Percentiles rank a stretch among this genome's conserved stretches.
Conservation (phyloP, 1,139 yeast species). For the Candida sp. region DNA sequence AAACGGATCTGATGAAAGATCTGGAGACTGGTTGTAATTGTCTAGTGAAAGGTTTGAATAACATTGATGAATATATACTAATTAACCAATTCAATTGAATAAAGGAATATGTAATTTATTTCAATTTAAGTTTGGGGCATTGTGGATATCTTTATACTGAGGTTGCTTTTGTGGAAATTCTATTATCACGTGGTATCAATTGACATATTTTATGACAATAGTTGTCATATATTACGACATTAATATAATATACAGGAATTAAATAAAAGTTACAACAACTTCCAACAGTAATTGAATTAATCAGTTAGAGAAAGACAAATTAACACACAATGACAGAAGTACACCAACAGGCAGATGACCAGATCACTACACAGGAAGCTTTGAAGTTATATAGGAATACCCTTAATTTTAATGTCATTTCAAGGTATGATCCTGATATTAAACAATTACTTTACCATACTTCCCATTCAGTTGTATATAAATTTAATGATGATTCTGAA, state of each 20-base stretch:
- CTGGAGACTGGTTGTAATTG: conserved; percentile 2
- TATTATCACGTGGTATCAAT: background rate
- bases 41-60: background rate
- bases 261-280: no score
- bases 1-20: conserved; percentile 20
- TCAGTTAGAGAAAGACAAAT: no score
- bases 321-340: no score
- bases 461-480: conserved; percentile 80
- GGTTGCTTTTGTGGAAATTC: background rate
- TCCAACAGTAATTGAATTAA: no score
- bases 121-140: no score
- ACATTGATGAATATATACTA: background rate
- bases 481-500: conserved; percentile 56
- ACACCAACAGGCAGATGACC: conserved; percentile 4
- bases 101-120: no score
- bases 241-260: background rate
- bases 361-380: conserved; percentile 29
- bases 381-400: conserved; percentile 64
- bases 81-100: background rate
- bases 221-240: no score
- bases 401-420: conserved; percentile 75
- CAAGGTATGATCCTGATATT: conserved; percentile 78
- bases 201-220: background rate
- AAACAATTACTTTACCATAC: conserved; percentile 72
- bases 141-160: no score